These are phyloP conservation scores for Backusella tuberculispora DNA, from an alignment of 192 early-diverging fungal genomes.

Conservation along the genomic window DNA sequence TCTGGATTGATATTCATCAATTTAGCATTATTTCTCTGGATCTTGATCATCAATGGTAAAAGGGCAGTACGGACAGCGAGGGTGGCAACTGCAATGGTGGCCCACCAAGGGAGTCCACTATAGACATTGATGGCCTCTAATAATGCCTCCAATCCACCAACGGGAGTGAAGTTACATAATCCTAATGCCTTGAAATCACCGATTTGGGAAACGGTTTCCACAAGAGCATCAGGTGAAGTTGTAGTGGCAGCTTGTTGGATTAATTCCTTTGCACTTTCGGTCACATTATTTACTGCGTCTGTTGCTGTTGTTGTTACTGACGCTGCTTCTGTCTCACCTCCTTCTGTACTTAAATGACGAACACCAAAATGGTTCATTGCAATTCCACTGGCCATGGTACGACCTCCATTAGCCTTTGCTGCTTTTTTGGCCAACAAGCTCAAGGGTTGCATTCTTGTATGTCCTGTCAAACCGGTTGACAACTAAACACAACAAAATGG, in stretches of 20 bases:
- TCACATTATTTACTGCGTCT: slow-evolving; percentile 24
- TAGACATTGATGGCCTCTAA: slow-evolving; percentile 82
- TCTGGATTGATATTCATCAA: slow-evolving; percentile 77
- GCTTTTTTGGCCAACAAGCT: slow-evolving; percentile 1
- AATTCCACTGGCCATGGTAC: background rate
- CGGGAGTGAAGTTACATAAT: slow-evolving; percentile 71
- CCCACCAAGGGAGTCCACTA: slow-evolving; percentile 94
- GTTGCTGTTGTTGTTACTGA: background rate
- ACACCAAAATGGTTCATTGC: slow-evolving; percentile 8
- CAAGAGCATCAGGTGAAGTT: slow-evolving; percentile 40
- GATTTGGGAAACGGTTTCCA: slow-evolving; percentile 66
- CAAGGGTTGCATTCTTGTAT: slow-evolving; percentile 11
- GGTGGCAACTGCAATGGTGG: slow-evolving; percentile 75
- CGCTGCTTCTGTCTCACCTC: background rate
- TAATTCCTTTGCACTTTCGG: background rate
- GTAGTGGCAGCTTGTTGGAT: slow-evolving; percentile 21
- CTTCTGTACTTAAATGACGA: slow-evolving; percentile 22
- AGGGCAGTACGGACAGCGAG: slow-evolving; percentile 68
- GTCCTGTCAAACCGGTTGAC: slow-evolving; percentile 7
- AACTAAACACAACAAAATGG: background rate
- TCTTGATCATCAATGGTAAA: slow-evolving; percentile 74
- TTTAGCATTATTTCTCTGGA: slow-evolving; percentile 70
- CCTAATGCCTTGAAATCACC: slow-evolving; percentile 89
- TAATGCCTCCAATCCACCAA: slow-evolving; percentile 68
- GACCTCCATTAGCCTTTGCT: slow-evolving; percentile 9